Conservation (phyloP, 495 filamentous ascomycete genomes). For the Tuber borchii region DNA sequence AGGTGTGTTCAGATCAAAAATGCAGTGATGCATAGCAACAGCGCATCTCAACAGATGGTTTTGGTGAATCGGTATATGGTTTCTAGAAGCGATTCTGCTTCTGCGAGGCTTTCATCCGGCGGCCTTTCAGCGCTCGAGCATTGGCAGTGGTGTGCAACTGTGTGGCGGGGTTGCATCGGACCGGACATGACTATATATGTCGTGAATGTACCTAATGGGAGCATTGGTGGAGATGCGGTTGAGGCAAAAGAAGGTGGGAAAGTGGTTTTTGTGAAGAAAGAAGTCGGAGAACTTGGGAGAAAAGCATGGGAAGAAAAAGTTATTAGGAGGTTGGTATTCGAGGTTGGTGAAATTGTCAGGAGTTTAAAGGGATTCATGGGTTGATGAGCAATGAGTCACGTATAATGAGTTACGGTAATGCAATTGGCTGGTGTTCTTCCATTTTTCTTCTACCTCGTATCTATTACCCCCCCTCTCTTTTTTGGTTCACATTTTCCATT, state of each 20-base stretch:
- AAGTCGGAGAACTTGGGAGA: constrained; percentile 38
- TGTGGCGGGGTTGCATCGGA: constrained; percentile 83
- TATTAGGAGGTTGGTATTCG: constrained; percentile 67
- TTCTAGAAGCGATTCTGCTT: constrained; percentile 66
- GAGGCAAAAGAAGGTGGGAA: constrained; percentile 31
- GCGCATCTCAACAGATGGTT: constrained; percentile 46
- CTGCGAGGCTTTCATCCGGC: constrained; percentile 61
- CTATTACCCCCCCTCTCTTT: constrained; percentile 5
- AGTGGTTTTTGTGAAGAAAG: constrained; percentile 38
- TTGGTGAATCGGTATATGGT: constrained; percentile 49
- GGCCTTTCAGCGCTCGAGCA: constrained; percentile 80
- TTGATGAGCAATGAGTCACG: constrained; percentile 8
- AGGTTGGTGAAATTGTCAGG: constrained; percentile 73
- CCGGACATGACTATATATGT: constrained; percentile 80
- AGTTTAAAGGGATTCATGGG: constrained; percentile 38
- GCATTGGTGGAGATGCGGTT: constrained; percentile 28
- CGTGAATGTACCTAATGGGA: constrained; percentile 32
- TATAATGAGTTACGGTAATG: constrained; percentile 7
- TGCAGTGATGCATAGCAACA: constrained; percentile 16
- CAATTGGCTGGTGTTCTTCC: not conserved
- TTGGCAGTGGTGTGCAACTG: constrained; percentile 96
- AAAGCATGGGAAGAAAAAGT: constrained; percentile 58
- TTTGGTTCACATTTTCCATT: not conserved
- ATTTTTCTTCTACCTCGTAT: not conserved
- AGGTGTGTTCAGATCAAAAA: constrained; percentile 34